Conservation (phyloP, 192 early-diverging fungal genomes). For the Coemansia sp. region DNA sequence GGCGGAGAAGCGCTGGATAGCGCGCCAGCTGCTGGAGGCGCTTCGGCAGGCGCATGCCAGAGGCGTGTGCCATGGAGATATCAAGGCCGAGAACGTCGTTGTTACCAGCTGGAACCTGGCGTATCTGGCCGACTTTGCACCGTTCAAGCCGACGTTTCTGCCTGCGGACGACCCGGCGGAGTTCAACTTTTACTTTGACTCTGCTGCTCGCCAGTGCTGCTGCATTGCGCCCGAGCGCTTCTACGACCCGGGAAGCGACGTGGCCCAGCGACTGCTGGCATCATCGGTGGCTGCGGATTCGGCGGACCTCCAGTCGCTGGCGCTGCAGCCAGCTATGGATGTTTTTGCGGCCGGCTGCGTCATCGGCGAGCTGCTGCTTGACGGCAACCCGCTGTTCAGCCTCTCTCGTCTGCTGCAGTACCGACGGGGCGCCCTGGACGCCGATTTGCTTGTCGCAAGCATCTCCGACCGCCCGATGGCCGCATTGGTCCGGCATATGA, state of each 20-base stretch:
- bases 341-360: constrained; percentile 89
- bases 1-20: constrained; percentile 92
- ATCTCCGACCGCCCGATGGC: constrained; percentile 80
- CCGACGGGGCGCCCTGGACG: constrained; percentile 65
- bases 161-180: constrained; percentile 96
- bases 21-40: constrained; percentile 80
- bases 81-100: constrained; percentile 93
- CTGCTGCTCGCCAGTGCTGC: constrained; percentile 81
- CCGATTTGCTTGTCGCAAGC: constrained; percentile 65
- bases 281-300: constrained; percentile 4
- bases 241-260: constrained; percentile 61
- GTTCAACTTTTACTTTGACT: constrained; percentile 96
- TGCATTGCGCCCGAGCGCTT: constrained; percentile 97
- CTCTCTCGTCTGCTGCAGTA: constrained; percentile 91
- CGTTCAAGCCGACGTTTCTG: constrained; percentile 87
- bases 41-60: constrained; percentile 70
- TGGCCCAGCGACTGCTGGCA: constrained; percentile 26
- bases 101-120: constrained; percentile 97
- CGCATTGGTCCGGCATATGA: constrained; percentile 81
- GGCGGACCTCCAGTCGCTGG: constrained; percentile 21
- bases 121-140: constrained; percentile 84
- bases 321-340: constrained; percentile 83
- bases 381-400: constrained; percentile 88
- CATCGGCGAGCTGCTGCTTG: constrained; percentile 92
- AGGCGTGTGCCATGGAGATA: constrained; percentile 88